Percentiles rank a stretch among this genome's conserved stretches.
Evolutionary conservation across 176 grass and related monocot genomes (phyloP).

Genomic region (Aegilops tauschii): DNA sequence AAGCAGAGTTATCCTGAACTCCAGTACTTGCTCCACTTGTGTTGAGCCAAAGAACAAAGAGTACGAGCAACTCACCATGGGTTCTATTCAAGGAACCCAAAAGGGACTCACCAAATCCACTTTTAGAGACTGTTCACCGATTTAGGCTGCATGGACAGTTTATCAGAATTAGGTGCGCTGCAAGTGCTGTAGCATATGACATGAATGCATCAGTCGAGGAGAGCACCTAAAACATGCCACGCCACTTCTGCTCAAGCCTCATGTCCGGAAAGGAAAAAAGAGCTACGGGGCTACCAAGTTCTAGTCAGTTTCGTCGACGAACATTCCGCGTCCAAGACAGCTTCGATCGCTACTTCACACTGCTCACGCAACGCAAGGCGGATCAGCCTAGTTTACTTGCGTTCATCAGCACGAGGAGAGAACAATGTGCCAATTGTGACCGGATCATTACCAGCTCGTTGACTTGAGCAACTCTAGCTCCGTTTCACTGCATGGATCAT

Average conservation of each 20-base stretch:
- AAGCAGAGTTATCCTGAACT: background rate
- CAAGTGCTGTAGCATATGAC: background rate
- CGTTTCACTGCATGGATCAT: background rate
- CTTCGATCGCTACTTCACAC: background rate
- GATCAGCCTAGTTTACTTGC: background rate
- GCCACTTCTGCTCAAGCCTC: background rate
- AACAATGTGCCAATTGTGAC: constrained; percentile 9
- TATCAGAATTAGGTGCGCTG: constrained; percentile 10
- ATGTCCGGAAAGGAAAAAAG: background rate
- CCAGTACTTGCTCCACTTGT: background rate
- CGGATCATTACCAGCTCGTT: background rate
- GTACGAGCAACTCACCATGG: background rate
- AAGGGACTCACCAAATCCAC: background rate
- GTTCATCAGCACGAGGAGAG: background rate
- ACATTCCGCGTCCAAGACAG: background rate
- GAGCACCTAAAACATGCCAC: background rate
- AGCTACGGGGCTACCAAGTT: background rate
- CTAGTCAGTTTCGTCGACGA: background rate
- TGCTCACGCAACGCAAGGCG: background rate
- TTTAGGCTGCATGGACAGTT: background rate
- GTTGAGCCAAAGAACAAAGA: background rate
- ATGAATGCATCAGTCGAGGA: constrained; percentile 2
- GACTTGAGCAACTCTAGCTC: background rate
- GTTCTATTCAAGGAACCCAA: constrained; percentile 1
- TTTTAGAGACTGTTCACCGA: background rate